Conservation (phyloP, 805 yeast species). For the Starmerella roubikii region DNA sequence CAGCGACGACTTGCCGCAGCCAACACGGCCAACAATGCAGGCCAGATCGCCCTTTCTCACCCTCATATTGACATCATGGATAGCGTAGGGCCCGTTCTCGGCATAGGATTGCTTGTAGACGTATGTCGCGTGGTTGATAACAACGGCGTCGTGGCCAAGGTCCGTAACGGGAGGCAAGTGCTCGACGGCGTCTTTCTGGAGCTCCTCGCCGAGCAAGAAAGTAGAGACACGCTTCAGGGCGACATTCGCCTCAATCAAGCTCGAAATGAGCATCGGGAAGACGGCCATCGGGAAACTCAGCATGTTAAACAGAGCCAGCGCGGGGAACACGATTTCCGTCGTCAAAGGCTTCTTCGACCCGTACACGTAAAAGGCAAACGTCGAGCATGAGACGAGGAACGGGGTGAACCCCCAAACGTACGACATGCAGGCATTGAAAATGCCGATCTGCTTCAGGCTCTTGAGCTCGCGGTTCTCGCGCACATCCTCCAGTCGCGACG, state of each 20-base stretch:
- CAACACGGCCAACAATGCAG: slow-evolving; percentile 85
- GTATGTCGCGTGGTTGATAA: slow-evolving; percentile 28
- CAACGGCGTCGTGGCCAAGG: slow-evolving; percentile 47
- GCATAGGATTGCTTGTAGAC: slow-evolving; percentile 43
- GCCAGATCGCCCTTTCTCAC: slow-evolving; percentile 70
- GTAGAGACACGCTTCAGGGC: slow-evolving; percentile 45
- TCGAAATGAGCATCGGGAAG: slow-evolving; percentile 78
- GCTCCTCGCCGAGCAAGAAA: slow-evolving; percentile 57
- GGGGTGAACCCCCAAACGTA: slow-evolving; percentile 86
- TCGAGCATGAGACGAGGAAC: slow-evolving; percentile 72
- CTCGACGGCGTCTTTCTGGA: slow-evolving; percentile 66
- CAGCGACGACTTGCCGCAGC: slow-evolving; percentile 76
- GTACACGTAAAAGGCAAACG: slow-evolving; percentile 69
- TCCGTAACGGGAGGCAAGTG: slow-evolving; percentile 47
- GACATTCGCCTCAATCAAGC: slow-evolving; percentile 70
- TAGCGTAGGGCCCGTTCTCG: slow-evolving; percentile 41
- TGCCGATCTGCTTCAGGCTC: slow-evolving; percentile 59
- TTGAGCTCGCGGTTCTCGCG: slow-evolving; percentile 78
- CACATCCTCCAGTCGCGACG: slow-evolving; percentile 56
- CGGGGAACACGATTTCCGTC: slow-evolving; percentile 73
- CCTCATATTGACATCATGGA: slow-evolving; percentile 49
- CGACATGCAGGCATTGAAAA: slow-evolving; percentile 72
- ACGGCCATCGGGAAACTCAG: slow-evolving; percentile 84
- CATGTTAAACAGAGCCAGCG: slow-evolving; percentile 50
- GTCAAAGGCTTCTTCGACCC: slow-evolving; percentile 53